These are phyloP conservation scores for Mycena capillaripes DNA, from an alignment of 768 basidiomycete species.

Conservation along the genomic window DNA sequence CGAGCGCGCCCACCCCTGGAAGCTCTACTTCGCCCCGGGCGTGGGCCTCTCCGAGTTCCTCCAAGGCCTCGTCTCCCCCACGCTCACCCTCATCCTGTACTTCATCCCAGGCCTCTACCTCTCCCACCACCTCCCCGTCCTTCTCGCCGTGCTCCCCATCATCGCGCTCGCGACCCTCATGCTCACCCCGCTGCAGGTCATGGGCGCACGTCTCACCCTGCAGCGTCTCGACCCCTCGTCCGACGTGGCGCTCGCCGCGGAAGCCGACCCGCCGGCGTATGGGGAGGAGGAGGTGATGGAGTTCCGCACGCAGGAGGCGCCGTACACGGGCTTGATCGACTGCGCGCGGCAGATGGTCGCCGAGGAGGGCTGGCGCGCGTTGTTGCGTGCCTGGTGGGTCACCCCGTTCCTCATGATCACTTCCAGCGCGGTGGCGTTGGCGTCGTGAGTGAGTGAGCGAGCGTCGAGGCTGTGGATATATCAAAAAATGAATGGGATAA, in stretches of 20 bases:
- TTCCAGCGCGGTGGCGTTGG: background rate
- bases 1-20: slow-evolving; percentile 23
- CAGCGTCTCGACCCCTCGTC: slow-evolving; percentile 11
- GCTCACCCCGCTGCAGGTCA: slow-evolving; percentile 28
- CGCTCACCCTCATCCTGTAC: background rate
- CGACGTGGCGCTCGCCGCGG: background rate
- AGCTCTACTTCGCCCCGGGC: slow-evolving; percentile 29
- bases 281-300: slow-evolving; percentile 24
- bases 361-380: slow-evolving; percentile 27
- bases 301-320: slow-evolving; percentile 26
- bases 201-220: slow-evolving; percentile 28
- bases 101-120: background rate
- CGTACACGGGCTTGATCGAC: slow-evolving; percentile 18
- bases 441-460: background rate
- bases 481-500: too few species aligned
- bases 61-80: slow-evolving; percentile 7
- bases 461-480: too few species aligned
- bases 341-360: slow-evolving; percentile 15
- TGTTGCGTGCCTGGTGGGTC: slow-evolving; percentile 36
- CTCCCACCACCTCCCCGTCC: background rate
- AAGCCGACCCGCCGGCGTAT: background rate
- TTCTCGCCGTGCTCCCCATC: background rate
- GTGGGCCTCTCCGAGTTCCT: slow-evolving; percentile 16
- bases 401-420: slow-evolving; percentile 4
- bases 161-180: slow-evolving; percentile 11